These are phyloP conservation scores for Candida smagusa DNA, from an alignment of 1,139 yeast genomes.

Conservation along the genomic window DNA sequence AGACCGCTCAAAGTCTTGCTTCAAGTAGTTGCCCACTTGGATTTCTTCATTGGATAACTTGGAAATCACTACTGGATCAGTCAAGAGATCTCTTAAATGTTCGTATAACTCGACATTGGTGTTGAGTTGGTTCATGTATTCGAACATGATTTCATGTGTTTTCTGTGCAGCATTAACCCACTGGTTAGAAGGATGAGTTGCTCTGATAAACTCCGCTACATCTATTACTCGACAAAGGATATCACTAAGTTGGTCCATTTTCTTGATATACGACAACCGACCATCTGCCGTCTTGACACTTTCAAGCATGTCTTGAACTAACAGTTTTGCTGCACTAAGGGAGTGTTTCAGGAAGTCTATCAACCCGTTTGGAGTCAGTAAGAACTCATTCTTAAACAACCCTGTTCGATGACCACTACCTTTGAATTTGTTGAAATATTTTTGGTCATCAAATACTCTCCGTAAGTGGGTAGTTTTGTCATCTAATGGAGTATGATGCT, in stretches of 20 bases:
- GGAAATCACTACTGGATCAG: slow-evolving; percentile 32
- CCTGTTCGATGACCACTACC: slow-evolving; percentile 44
- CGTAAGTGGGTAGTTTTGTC: slow-evolving; percentile 16
- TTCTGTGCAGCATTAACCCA: slow-evolving; percentile 82
- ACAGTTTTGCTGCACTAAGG: slow-evolving; percentile 55
- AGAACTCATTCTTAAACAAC: slow-evolving; percentile 66
- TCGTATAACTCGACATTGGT: slow-evolving; percentile 75
- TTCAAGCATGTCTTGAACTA: slow-evolving; percentile 59
- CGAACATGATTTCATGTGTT: slow-evolving; percentile 86
- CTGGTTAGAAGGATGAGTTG: slow-evolving; percentile 72
- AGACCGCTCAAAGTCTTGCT: slow-evolving; percentile 84
- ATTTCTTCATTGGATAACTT: slow-evolving; percentile 66
- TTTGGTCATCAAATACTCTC: slow-evolving; percentile 46
- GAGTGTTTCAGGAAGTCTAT: slow-evolving; percentile 65
- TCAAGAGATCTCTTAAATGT: slow-evolving; percentile 55
- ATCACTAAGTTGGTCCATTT: slow-evolving; percentile 83
- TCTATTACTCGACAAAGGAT: slow-evolving; percentile 89
- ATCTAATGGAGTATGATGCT: neutral
- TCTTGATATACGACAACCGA: slow-evolving; percentile 52
- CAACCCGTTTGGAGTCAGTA: slow-evolving; percentile 70
- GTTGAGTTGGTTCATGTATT: slow-evolving; percentile 88
- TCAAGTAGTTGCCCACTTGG: slow-evolving; percentile 74
- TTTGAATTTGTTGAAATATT: slow-evolving; percentile 36
- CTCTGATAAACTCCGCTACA: slow-evolving; percentile 87
- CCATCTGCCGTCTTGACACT: slow-evolving; percentile 40